These are phyloP conservation scores for Sistotremastrum niveocremeum DNA, from an alignment of 768 basidiomycete genomes.

Conservation along the genomic window DNA sequence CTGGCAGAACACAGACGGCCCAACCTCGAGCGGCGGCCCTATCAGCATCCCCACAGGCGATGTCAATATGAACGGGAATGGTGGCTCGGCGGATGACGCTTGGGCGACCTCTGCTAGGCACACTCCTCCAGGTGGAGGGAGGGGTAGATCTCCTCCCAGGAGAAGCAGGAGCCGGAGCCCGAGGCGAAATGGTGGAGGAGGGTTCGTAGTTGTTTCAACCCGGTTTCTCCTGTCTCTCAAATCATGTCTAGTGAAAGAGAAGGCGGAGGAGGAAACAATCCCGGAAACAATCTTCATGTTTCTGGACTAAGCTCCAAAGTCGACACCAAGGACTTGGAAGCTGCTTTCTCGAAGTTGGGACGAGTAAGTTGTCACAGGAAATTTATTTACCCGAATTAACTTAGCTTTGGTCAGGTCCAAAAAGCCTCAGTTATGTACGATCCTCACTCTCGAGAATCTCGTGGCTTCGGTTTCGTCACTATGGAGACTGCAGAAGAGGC, in stretches of 20 bases:
- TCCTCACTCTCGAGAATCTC: conserved; percentile 55
- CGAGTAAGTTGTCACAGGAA: conserved; percentile 34
- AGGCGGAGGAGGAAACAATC: conserved; percentile 31
- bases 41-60: conserved; percentile 58
- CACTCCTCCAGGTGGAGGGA: conserved; percentile 31
- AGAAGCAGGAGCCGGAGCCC: conserved; percentile 65
- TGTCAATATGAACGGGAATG: conserved; percentile 29
- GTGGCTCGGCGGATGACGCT: conserved; percentile 36
- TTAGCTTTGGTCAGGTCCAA: conserved; percentile 31
- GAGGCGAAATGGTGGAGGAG: conserved; percentile 33
- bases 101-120: conserved; percentile 31
- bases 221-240: background rate
- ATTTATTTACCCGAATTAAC: background rate
- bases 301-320: conserved; percentile 44
- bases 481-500: conserved; percentile 81
- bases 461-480: conserved; percentile 83
- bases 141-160: conserved; percentile 38
- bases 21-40: conserved; percentile 30
- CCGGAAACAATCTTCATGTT: conserved; percentile 55
- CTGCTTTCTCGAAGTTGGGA: conserved; percentile 79
- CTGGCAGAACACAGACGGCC: conserved; percentile 75
- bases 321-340: conserved; percentile 80
- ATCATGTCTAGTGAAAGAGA: conserved; percentile 6
- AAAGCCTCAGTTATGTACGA: conserved; percentile 55
- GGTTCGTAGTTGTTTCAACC: conserved; percentile 25